These are phyloP conservation scores for Xylariaceae sp. DNA, from an alignment of 2,329 filamentous ascomycete genomes.

Conservation along the genomic window DNA sequence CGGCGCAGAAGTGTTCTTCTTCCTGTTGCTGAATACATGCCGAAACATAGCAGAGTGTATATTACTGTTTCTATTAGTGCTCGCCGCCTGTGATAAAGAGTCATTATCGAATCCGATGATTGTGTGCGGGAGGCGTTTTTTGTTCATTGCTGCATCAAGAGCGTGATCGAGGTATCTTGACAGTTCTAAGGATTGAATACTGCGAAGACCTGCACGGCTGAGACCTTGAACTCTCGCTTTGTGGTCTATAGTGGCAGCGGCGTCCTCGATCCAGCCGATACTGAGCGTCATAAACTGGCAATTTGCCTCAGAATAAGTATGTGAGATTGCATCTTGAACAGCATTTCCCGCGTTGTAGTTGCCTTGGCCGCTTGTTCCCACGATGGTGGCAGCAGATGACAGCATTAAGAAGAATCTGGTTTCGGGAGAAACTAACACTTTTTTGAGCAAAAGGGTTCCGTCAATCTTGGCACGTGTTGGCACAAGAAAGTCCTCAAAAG, in stretches of 20 bases:
- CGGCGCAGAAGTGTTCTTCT: background rate
- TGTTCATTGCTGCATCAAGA: background rate
- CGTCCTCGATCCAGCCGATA: constrained; percentile 17
- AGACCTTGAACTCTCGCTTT: background rate
- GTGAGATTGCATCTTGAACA: constrained; percentile 14
- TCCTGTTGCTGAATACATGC: background rate
- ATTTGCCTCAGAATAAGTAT: background rate
- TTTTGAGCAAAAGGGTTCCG: constrained; percentile 9
- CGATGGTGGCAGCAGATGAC: background rate
- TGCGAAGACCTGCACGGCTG: background rate
- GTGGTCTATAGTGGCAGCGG: constrained; percentile 6
- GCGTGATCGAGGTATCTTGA: background rate
- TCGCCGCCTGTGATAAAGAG: background rate
- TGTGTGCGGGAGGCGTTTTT: background rate
- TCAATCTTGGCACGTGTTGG: constrained; percentile 9
- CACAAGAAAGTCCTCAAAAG: constrained; percentile 7
- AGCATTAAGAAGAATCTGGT: background rate
- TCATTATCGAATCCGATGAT: background rate
- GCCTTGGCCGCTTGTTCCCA: constrained; percentile 12
- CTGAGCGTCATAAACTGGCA: constrained; percentile 9
- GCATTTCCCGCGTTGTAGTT: constrained; percentile 18
- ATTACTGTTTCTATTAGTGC: background rate
- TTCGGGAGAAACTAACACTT: background rate
- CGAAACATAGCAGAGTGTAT: background rate
- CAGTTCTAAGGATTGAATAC: background rate